Base-by-base conservation (phyloP, 1,284 basidiomycete genomes). In the Naganishia albida region DNA sequence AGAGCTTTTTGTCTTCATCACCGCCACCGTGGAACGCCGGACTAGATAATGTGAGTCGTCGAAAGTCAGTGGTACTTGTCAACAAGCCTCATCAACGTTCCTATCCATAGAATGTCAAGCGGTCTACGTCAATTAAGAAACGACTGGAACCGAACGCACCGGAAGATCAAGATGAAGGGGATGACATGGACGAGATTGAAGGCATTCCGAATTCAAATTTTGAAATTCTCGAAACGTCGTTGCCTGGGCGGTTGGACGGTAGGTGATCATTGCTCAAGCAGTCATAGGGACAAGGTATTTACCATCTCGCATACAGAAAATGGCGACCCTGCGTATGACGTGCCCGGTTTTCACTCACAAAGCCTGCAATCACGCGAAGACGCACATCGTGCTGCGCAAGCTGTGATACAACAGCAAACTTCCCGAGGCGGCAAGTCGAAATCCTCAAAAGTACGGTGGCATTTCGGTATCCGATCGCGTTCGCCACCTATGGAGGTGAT, bases 401-500 rank as follows among this genome's bases (percentile, higher is more conserved):
- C 72, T 0, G 72, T 77, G n/a, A 64, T 69, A 25, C 64, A 63
- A 3, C 51, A 64, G 20, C 56, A 55, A 59, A 26, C 43, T 39
- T 40, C 55, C 30, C 30, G 46, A 13, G 50, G 48, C n/a, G 46
- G 54, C 63, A 72, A 68, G 70, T 71, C 63, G 38, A 78, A 77
- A 67, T 72, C 73, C 34, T 74, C 77, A 46, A 79, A 80, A 68
- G 89, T 88, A 15, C 89, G 88, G 74, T 99, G 96, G 96, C 96
- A 99, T 78, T 99, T 98, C 75, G 95, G 96, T 6, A 99, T 99
- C 50, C 85, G 95, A 42, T 93, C 91, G 70, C 85, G 93, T 64
- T 93, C 89, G 66, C 93, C 93, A 50, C 95, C 95, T 23, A 96
- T 98, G 92, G 95, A 98, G 78, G 95, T 99, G 50, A 97, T 99